Conservation (phyloP, 108 stramenopile genomes). For the Nannochloropsis gaditana region DNA sequence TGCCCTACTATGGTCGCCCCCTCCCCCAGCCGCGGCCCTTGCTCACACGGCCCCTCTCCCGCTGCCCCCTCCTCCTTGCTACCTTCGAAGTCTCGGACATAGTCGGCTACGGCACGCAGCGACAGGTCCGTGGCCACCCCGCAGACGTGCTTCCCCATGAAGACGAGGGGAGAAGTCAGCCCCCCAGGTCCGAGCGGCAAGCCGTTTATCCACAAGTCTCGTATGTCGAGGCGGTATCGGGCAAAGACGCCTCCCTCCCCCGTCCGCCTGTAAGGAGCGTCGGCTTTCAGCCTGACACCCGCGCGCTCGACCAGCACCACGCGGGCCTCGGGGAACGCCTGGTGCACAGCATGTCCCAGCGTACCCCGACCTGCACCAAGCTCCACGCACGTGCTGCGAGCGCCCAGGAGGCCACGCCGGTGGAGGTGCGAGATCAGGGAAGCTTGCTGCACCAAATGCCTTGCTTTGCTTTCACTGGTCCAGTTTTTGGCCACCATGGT, state of each 20-base stretch:
- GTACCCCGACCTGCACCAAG: neutral
- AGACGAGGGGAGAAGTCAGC: neutral
- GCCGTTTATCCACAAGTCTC: neutral
- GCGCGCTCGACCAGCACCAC: neutral
- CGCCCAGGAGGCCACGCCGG: neutral
- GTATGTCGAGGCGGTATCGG: neutral
- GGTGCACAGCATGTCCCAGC: conserved; percentile 3
- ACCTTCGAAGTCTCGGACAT: neutral
- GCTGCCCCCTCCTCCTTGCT: conserved; percentile 22
- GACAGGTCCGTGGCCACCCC: neutral
- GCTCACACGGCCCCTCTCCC: neutral
- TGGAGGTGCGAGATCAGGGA: neutral
- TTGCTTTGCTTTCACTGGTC: neutral
- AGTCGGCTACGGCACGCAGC: conserved; percentile 16
- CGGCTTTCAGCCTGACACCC: conserved; percentile 10
- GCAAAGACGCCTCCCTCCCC: neutral
- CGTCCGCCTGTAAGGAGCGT: neutral
- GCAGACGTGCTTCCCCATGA: neutral
- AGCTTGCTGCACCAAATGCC: neutral
- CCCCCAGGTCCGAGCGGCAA: conserved; percentile 18
- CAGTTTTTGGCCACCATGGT: neutral
- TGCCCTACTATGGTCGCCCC: neutral
- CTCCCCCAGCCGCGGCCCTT: neutral
- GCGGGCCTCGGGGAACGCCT: neutral
- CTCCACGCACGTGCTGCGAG: neutral